Evolutionary conservation across 257 asterid species (phyloP).

Genomic region (Solanum chiquidenum): DNA sequence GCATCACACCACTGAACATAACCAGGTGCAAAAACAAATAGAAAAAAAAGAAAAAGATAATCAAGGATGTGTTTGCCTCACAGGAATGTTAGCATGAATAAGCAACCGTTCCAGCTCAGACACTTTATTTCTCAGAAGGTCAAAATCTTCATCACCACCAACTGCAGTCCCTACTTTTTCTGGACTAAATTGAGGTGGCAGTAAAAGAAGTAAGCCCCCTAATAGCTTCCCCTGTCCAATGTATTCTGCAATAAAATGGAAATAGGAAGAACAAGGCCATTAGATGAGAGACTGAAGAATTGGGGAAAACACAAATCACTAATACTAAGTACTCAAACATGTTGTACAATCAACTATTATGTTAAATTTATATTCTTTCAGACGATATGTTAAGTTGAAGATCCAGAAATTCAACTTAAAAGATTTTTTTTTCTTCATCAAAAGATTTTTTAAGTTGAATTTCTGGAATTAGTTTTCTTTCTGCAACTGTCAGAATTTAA

Average conservation of each 20-base stretch:
- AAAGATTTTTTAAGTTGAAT: not conserved
- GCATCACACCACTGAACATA: not conserved
- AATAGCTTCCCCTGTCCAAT: constrained; percentile 64
- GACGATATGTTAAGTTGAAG: not conserved
- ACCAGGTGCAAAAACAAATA: not conserved
- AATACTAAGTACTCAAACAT: not conserved
- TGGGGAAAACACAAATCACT: not conserved
- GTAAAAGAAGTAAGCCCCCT: constrained; percentile 79
- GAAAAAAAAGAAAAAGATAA: not conserved
- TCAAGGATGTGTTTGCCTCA: constrained; percentile 31
- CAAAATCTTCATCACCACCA: constrained; percentile 28
- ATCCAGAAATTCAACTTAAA: not conserved
- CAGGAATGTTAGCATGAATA: constrained; percentile 68
- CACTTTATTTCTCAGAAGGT: constrained; percentile 28
- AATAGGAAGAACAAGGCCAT: not conserved
- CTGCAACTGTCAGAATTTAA: not conserved
- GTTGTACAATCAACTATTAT: not conserved
- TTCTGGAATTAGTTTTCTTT: not conserved
- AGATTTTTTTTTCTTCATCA: not conserved
- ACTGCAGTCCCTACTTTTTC: constrained; percentile 24
- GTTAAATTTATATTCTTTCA: not conserved
- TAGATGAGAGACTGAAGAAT: not conserved
- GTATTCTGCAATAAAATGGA: constrained; percentile 52
- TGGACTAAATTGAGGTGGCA: constrained; percentile 63
- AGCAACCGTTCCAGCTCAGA: constrained; percentile 62